These are phyloP conservation scores for Penicillium ochrochloron DNA, from an alignment of 495 filamentous ascomycete genomes.

Conservation along the genomic window DNA sequence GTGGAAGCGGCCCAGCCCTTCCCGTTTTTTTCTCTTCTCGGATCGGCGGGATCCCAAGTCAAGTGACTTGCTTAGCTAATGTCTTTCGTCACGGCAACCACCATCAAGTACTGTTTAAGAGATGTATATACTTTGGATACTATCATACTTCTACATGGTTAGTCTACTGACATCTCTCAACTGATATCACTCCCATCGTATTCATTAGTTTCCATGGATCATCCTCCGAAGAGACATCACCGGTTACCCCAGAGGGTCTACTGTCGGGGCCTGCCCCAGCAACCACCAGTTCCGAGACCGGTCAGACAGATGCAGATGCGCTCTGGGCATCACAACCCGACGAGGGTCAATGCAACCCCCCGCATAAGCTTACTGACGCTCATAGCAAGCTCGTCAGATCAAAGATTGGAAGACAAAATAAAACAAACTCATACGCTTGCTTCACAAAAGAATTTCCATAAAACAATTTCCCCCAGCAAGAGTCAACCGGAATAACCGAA, in stretches of 20 bases:
- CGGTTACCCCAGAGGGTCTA: background rate
- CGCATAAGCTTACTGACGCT: background rate
- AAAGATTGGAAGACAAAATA: background rate
- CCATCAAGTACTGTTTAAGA: background rate
- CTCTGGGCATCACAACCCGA: constrained; percentile 7
- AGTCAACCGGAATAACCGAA: background rate
- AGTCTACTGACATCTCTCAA: background rate
- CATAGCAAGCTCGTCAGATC: background rate
- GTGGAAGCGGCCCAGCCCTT: constrained; percentile 40
- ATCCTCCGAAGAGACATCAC: background rate
- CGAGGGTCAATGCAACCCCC: constrained; percentile 12
- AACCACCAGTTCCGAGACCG: constrained; percentile 9
- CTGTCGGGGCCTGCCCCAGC: constrained; percentile 8
- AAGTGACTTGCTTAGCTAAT: constrained; percentile 42
- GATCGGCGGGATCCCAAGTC: constrained; percentile 43
- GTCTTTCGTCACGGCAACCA: constrained; percentile 48
- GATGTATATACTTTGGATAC: background rate
- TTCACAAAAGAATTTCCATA: background rate
- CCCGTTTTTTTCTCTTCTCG: constrained; percentile 50
- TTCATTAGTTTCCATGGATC: background rate
- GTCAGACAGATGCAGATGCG: constrained; percentile 12
- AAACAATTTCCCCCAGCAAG: background rate
- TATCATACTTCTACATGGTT: background rate
- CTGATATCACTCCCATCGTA: background rate
- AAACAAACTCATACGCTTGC: constrained; percentile 4